Base-by-base conservation (phyloP, 495 filamentous ascomycete genomes). In the Aspergillus taichungensis region DNA sequence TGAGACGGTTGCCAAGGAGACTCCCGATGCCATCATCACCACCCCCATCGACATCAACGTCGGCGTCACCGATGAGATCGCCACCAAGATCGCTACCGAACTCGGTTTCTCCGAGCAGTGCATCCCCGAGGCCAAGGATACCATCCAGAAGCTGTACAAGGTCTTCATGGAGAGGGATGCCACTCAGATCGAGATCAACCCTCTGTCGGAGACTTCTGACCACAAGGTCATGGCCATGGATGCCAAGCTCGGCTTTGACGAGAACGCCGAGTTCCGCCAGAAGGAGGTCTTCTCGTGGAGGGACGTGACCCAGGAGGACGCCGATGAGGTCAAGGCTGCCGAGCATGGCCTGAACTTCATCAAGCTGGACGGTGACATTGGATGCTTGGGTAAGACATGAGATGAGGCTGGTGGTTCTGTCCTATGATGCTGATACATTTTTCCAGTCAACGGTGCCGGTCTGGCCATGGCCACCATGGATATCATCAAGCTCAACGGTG, bases 381-480 rank as follows among this genome's bases (percentile, higher is more conserved):
- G 92, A 62, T 98, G 92, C 75, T 76, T 98, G 49, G 72, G 72
- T 76, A 62, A 47, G 59, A 31, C 37, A 12, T 14, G 6, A 13
- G 28, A 6, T 32, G 8, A 8, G 3, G n/a, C n/a, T 32, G 35
- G 13, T 13, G 7, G 5, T 13, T 27, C 32, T 30, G 6, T 14
- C 6, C 7, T 12, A 29, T 13, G n/a, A 40, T 43, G 37, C 63
- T 70, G 52, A 69, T 28, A 9, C 6, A 30, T 8, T 45, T n/a
- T n/a, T n/a, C 1, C 34, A 64, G 92, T 98, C 72, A 98, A 98
- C 69, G 92, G 92, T 65, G 92, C 92, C 53, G 92, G 92, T 74
- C 84, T 98, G 46, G 92, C 92, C 63, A 98, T 98, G 92, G 92
- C 92, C 44, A 98, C 92, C 55, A 98, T 98, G 92, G 92, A 98